Evolutionary conservation across 2,329 filamentous ascomycete genomes (phyloP), one percentile per base, ranked within the genome.

Genomic region (Ambrosiella xylebori): DNA sequence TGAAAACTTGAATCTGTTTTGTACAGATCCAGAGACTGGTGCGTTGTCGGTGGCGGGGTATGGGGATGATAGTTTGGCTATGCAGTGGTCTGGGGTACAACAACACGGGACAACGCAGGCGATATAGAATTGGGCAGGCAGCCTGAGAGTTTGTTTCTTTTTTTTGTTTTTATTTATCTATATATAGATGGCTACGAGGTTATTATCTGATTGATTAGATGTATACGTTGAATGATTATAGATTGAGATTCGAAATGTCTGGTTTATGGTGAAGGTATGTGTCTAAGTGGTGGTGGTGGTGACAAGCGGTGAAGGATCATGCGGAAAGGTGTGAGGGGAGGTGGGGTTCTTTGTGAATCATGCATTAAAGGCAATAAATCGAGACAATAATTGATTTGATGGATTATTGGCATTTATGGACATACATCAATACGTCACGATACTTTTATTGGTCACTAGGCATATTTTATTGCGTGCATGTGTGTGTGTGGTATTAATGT

Each of bases 21-120:
- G 65, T 72, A 2, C 72, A 72, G 62, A 72, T 54, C 69, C 70
- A 3, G 67, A 66, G 55, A 72, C 69, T 7, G 70, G 70, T 50
- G 68, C 68, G 41, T 62, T 72, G 45, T 70, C 65, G 39, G 66
- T 71, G 12, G 67, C 68, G 7, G 70, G 68, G 3, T 72, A 69
- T 55, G 63, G 70, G 54, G 68, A 72, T 58, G 65, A 67, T n/a
- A 67, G 63, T 27, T 65, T 70, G 11, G 64, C 65, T 0, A 63
- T 69, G 44, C 64, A 67, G 40, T 70, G 68, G 67, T 41, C n/a
- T 7, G 39, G 39, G 6, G 39, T 12, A 12, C 39, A 41, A 41
- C 11, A 41, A 6, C 39, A 41, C 11, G 39, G 11, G 11, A 2
- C 2, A 6, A 41, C n/a, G 5, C 39, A 41, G 6, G 2, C 3